These are phyloP conservation scores for Butyriboletus appendiculatus DNA, from an alignment of 1,284 basidiomycete genomes.

Conservation along the genomic window DNA sequence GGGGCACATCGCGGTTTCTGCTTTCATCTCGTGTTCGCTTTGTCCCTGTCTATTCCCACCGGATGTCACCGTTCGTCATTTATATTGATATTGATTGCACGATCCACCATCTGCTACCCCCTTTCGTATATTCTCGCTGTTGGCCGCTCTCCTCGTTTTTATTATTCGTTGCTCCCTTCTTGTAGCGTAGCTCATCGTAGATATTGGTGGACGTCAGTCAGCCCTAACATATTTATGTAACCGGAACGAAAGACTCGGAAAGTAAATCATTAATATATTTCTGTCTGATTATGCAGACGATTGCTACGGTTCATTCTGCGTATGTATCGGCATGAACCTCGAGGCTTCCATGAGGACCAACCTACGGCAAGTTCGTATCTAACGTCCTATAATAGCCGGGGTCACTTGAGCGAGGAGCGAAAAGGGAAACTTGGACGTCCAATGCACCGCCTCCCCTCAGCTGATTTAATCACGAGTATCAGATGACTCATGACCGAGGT, in stretches of 20 bases:
- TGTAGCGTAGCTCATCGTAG: constrained; percentile 38
- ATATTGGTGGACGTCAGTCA: constrained; percentile 29
- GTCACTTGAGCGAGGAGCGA: not conserved
- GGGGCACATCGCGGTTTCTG: constrained; percentile 31
- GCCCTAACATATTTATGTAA: constrained; percentile 27
- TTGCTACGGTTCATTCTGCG: too few relatives aligned
- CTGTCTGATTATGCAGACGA: not conserved
- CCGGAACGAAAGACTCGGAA: constrained; percentile 16
- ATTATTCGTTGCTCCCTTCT: constrained; percentile 27
- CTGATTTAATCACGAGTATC: not conserved
- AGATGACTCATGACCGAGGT: too few relatives aligned
- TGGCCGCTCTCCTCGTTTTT: constrained; percentile 18
- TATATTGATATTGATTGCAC: constrained; percentile 36
- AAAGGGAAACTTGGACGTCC: not conserved
- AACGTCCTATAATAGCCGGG: not conserved
- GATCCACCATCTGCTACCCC: constrained; percentile 15
- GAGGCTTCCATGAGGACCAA: constrained; percentile 17
- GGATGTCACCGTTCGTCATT: constrained; percentile 18
- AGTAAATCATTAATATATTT: constrained; percentile 20
- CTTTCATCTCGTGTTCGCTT: constrained; percentile 8
- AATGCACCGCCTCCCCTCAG: not conserved
- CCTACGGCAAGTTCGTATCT: not conserved
- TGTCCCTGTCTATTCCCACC: constrained; percentile 6
- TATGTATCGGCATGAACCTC: constrained; percentile 3
- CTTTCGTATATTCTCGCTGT: constrained; percentile 14